Evolutionary conservation across 2,329 filamentous ascomycete genomes (phyloP).

Genomic region (Chaetomiaceae sp.): DNA sequence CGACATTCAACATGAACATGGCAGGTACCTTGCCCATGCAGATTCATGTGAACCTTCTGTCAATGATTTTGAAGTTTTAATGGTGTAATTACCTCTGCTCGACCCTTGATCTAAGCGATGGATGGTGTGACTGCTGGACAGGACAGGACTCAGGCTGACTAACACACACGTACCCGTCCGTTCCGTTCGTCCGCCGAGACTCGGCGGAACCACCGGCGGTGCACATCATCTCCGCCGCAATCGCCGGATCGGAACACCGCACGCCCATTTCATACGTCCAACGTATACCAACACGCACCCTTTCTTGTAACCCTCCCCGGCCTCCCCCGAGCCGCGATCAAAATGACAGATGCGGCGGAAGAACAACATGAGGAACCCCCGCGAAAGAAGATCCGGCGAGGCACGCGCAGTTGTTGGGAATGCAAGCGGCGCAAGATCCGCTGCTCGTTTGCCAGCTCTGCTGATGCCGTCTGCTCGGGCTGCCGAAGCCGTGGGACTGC

Average conservation of each 20-base stretch:
- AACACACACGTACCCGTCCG: too few species aligned
- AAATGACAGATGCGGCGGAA: background rate
- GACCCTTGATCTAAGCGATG: background rate
- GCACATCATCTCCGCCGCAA: background rate
- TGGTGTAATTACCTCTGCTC: background rate
- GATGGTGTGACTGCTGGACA: too few species aligned
- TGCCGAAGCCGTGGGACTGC: slow-evolving; percentile 38
- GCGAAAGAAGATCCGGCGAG: slow-evolving; percentile 40
- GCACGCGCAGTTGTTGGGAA: slow-evolving; percentile 54
- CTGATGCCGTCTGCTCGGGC: slow-evolving; percentile 37
- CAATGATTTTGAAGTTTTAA: background rate
- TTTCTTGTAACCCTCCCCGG: background rate
- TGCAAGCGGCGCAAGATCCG: slow-evolving; percentile 50
- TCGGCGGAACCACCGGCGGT: background rate
- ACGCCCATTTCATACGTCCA: too few species aligned
- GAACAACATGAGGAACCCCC: background rate
- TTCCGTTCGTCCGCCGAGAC: background rate
- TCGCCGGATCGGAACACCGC: too few species aligned
- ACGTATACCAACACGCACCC: background rate
- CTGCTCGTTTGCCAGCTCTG: slow-evolving; percentile 38
- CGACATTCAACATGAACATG: too few species aligned
- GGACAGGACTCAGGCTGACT: too few species aligned
- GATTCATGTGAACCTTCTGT: background rate
- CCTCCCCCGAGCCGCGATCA: background rate
- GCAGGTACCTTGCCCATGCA: too few species aligned